Conservation (phyloP, 1,284 basidiomycete genomes). For the Limonomyces culmigenus region DNA sequence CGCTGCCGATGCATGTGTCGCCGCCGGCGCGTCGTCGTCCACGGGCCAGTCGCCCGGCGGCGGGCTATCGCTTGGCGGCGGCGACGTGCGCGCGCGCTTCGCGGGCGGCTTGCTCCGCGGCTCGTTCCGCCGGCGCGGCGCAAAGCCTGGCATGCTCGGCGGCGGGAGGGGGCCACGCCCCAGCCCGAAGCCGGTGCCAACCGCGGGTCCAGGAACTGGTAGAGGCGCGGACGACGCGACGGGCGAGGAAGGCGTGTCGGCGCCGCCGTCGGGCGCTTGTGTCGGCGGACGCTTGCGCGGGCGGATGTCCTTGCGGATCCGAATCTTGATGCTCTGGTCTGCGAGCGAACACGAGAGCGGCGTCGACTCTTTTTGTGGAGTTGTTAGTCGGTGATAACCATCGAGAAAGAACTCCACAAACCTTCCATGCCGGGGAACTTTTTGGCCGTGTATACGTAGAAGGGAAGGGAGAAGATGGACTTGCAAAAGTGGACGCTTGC, state of each 20-base stretch:
- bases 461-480: conserved; percentile 70
- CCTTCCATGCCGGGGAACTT: conserved; percentile 91
- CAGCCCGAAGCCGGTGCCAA: background rate
- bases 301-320: conserved; percentile 78
- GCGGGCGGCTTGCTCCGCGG: background rate
- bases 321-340: conserved; percentile 86
- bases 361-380: conserved; percentile 50
- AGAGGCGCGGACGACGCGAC: background rate
- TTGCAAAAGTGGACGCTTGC: conserved; percentile 79
- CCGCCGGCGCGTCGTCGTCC: background rate
- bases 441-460: conserved; percentile 87
- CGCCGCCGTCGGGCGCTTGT: conserved; percentile 8
- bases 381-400: conserved; percentile 2
- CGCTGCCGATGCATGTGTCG: background rate
- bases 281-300: conserved; percentile 47
- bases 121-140: no score
- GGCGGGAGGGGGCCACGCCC: background rate
- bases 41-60: background rate
- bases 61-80: background rate
- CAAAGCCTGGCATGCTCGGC: background rate
- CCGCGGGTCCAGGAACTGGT: background rate
- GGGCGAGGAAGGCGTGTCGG: conserved; percentile 3
- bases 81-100: background rate
- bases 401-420: conserved; percentile 17
- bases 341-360: conserved; percentile 77